A percentile compares a stretch with the other conserved stretches of the same genome.
Evolutionary conservation across 305 asterid genomes (phyloP).

Genomic region (Fraxinus angustifolia): DNA sequence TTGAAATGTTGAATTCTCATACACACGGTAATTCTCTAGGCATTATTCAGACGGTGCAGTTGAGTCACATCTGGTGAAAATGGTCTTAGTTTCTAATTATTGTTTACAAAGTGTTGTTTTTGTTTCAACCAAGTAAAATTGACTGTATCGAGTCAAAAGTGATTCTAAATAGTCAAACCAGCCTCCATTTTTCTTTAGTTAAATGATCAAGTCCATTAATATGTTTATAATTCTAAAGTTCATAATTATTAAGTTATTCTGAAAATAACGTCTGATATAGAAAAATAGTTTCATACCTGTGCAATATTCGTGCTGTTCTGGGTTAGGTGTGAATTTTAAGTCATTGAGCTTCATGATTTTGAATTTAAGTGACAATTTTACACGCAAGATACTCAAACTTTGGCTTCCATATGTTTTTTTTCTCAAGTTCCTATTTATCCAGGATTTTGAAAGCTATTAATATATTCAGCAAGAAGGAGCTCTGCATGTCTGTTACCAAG

Average conservation of each 20-base stretch:
- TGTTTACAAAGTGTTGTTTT: neutral
- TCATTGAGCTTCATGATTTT: neutral
- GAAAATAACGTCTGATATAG: neutral
- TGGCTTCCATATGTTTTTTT: neutral
- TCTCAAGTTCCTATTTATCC: neutral
- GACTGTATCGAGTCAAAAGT: neutral
- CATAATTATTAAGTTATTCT: neutral
- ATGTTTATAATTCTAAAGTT: neutral
- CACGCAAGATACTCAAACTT: neutral
- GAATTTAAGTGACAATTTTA: neutral
- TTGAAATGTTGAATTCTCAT: neutral
- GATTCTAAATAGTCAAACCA: neutral
- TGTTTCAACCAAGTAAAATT: neutral
- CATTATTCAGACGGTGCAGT: neutral
- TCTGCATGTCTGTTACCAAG: neutral
- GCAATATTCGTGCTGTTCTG: neutral
- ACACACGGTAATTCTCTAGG: neutral
- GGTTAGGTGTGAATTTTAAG: neutral
- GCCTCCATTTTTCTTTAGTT: neutral
- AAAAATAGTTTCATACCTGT: neutral
- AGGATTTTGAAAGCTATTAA: neutral
- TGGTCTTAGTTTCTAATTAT: neutral
- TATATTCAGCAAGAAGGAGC: conserved; percentile 34
- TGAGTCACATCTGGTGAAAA: neutral
- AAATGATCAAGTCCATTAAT: neutral